Base-by-base conservation (phyloP, 2,329 filamentous ascomycete species). In the Alternaria tenuissima region DNA sequence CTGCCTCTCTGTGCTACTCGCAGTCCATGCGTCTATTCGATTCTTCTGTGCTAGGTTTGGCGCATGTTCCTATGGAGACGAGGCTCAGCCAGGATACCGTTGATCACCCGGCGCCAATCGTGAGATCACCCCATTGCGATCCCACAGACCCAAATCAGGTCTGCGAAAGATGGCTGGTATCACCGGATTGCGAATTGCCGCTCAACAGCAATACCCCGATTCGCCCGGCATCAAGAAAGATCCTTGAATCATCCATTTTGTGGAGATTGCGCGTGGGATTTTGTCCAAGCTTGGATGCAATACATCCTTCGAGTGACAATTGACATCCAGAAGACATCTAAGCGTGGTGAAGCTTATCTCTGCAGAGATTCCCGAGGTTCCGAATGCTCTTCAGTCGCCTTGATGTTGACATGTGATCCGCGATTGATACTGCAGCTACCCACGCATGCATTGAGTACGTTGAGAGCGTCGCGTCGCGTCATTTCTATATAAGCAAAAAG, bases 101-200 rank as follows among this genome's bases (percentile, higher is more conserved):
- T 53, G 57, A 65, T 67, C 62, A 59, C 60, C 62, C 62, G 57
- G 42, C 52, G 46, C 54, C 41, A 57, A 59, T 65, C 64, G 57
- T 46, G 41, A 51, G 18, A 59, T 59, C 36, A 51, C 52, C 49
- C 56, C 43, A 58, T 53, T 52, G 26, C 56, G 52, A 38, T 52
- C 43, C 32, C 46, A 30, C 24, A 32, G 44, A 26, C 41, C 42
- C 30, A 30, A 9, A 5, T 16, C 52, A 39, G 26, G 36, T 24
- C 32, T 51, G 48, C 32, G 18, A 44, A 26, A 51, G 44, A 48
- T 59, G 59, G 59, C 59, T 55, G 55, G 59, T 38, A 38, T 43
- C 44, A 34, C 42, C 51, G 46, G 26, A 36, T 41, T 34, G 55
- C 52, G 22, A 43, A 30, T 36, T 20, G 32, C 42, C 41, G 57